Evolutionary conservation across 2,329 filamentous ascomycete genomes (phyloP), one percentile per base, ranked within the genome.

Genomic region (Trichoderma asperellum): DNA sequence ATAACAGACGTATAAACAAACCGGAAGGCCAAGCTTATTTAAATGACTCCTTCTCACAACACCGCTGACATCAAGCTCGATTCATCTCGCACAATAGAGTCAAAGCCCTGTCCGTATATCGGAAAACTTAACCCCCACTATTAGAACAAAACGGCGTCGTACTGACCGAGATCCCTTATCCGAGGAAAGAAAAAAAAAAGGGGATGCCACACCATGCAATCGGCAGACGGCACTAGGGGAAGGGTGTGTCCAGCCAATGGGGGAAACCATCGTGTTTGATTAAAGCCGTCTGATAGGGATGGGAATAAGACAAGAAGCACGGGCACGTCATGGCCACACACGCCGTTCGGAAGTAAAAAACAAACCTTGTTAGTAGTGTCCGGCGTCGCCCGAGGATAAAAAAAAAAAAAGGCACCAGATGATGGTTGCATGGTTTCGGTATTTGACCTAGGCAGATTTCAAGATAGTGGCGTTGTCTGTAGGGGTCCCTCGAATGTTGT

Each of bases 391-490:
- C 62, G 62, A 49, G 47, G n/a, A 47, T 7, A 4, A 34, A 35
- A 43, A 5, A 7, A 7, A n/a, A 3, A 49, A 49, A 12, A 49
- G 60, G 32, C 57, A 43, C 34, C 34, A 24, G 32, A 32, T 29
- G 29, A 43, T 43, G 37, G 53, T 47, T 40, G 63, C 53, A 66
- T 57, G 62, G 32, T 56, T 49, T 58, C 34, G 43, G 60, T 34
- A 43, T 58, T 47, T 29, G 55, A n/a, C 21, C 40, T 18, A 43
- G 40, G 40, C 27, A 47, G 63, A 35, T 40, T 49, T n/a, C 18
- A 2, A 55, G 40, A 55, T 32, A 58, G 63, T 67, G 63, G 63
- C 63, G 63, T 67, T 67, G 53, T 59, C 57, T 35, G 18, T 58
- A 47, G 62, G 49, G 47, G 32, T 40, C 24, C 37, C 52, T 65